A percentile compares a stretch with the other conserved stretches of the same genome.
These are phyloP conservation scores for Ogataea hybrid DNA, from an alignment of 1,139 yeast genomes.

Conservation along the genomic window DNA sequence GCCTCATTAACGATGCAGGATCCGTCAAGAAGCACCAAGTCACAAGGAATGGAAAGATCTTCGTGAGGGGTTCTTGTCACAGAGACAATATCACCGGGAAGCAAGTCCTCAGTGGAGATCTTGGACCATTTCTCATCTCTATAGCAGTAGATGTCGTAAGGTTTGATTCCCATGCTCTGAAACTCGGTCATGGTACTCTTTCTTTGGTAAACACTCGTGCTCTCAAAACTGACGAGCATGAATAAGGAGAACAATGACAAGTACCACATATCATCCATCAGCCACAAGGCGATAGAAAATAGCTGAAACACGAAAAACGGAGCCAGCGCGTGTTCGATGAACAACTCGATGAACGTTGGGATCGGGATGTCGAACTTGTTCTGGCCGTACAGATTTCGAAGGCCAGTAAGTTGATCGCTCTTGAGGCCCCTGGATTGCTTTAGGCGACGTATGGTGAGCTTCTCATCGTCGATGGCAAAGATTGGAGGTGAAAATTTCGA, in stretches of 20 bases:
- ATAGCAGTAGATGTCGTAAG: constrained; percentile 71
- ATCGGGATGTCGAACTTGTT: constrained; percentile 93
- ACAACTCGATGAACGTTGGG: constrained; percentile 86
- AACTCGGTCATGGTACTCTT: constrained; percentile 92
- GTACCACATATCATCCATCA: constrained; percentile 97
- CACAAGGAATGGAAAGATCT: constrained; percentile 96
- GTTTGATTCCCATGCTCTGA: constrained; percentile 96
- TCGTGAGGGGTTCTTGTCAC: constrained; percentile 78
- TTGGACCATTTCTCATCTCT: constrained; percentile 72
- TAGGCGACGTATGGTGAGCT: constrained; percentile 56
- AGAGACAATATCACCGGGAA: constrained; percentile 93
- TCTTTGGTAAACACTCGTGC: constrained; percentile 93
- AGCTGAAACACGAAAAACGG: constrained; percentile 97
- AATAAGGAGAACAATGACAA: constrained; percentile 87
- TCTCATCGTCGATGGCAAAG: constrained; percentile 61
- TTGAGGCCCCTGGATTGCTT: constrained; percentile 63
- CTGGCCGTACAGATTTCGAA: constrained; percentile 67
- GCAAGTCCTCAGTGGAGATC: constrained; percentile 67
- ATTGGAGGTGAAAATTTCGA: constrained; percentile 75
- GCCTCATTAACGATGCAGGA: constrained; percentile 95
- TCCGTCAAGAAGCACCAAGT: constrained; percentile 79
- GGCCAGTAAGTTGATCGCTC: constrained; percentile 40
- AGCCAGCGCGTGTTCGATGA: constrained; percentile 97
- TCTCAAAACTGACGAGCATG: constrained; percentile 91
- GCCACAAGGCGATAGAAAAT: constrained; percentile 94